Evolutionary conservation across 1,139 yeast species (phyloP).

Genomic region (Lodderomyces parapsilosis): DNA sequence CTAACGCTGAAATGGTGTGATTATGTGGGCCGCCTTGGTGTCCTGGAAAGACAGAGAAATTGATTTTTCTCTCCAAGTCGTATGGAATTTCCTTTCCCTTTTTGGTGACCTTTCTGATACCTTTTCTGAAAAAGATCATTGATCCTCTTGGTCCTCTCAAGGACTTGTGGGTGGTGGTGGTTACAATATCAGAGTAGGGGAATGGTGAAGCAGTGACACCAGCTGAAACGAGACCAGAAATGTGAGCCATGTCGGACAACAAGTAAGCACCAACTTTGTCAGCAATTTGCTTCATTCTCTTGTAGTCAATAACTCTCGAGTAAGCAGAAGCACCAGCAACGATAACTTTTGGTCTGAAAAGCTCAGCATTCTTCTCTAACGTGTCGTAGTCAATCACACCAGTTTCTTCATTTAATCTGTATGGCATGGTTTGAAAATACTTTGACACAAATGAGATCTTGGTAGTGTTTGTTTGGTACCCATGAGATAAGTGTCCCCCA

Average conservation of each 20-base stretch:
- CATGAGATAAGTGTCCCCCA: constrained; percentile 96
- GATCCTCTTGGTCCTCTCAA: constrained; percentile 99
- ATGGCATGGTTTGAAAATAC: constrained; percentile 97
- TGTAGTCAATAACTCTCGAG: constrained; percentile 87
- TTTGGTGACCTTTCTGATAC: constrained; percentile 79
- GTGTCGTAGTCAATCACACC: constrained; percentile 92
- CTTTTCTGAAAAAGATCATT: constrained; percentile 95
- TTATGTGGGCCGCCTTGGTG: constrained; percentile 99
- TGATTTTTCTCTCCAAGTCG: constrained; percentile 86
- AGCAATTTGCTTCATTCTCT: constrained; percentile 84
- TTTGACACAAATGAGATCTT: constrained; percentile 90
- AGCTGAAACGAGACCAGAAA: constrained; percentile 91
- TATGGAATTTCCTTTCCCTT: constrained; percentile 85
- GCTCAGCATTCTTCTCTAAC: constrained; percentile 75
- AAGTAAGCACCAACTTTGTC: constrained; percentile 92
- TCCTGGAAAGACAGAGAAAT: constrained; percentile 97
- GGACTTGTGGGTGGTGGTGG: constrained; percentile 96
- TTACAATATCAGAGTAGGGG: constrained; percentile 91
- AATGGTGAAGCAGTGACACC: constrained; percentile 91
- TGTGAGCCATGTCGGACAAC: constrained; percentile 95
- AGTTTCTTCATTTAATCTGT: constrained; percentile 79
- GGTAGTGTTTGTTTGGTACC: constrained; percentile 85
- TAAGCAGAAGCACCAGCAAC: constrained; percentile 98
- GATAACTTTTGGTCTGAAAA: constrained; percentile 91
- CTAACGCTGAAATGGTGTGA: constrained; percentile 93